phyloP scores from a whole-genome alignment of 352 stramenopile species.

The Pythium utonaiense region DNA sequence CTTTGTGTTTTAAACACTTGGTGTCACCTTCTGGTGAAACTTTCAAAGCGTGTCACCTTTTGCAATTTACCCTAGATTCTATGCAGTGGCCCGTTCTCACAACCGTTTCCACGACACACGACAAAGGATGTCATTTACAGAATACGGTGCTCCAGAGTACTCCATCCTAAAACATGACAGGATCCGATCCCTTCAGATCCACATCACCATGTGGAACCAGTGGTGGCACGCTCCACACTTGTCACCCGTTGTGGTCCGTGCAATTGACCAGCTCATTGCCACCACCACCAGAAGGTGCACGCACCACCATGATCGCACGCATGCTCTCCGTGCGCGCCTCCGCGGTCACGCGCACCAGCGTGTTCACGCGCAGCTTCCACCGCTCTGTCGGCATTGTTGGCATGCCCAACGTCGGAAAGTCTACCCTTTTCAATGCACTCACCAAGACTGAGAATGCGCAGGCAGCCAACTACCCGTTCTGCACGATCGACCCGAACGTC shows the following conservation, averaged over 20 bases:
- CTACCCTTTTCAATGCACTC: conserved; percentile 86
- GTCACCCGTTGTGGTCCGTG: background rate
- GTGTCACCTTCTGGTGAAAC: background rate
- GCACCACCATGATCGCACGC: conserved; percentile 13
- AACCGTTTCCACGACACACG: too few relatives aligned
- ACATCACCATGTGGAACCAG: background rate
- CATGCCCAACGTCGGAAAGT: conserved; percentile 89
- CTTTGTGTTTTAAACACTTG: background rate
- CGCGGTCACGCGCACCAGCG: background rate
- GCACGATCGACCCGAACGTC: conserved; percentile 87
- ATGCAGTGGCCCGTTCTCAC: too few relatives aligned
- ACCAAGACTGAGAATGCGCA: conserved; percentile 83
- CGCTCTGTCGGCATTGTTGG: conserved; percentile 85
- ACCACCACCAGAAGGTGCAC: background rate
- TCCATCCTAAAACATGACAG: too few relatives aligned
- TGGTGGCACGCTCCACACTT: background rate
- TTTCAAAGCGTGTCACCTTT: background rate
- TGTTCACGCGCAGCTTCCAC: conserved; percentile 49
- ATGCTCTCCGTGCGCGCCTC: background rate
- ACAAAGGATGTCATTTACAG: background rate
- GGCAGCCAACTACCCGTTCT: conserved; percentile 88
- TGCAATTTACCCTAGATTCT: background rate
- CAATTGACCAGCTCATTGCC: background rate
- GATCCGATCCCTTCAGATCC: background rate
- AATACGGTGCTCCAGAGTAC: background rate